Evolutionary conservation across 768 basidiomycete species (phyloP), one percentile per base, ranked within the genome.

Genomic region (Kwoniella shandongensis): DNA sequence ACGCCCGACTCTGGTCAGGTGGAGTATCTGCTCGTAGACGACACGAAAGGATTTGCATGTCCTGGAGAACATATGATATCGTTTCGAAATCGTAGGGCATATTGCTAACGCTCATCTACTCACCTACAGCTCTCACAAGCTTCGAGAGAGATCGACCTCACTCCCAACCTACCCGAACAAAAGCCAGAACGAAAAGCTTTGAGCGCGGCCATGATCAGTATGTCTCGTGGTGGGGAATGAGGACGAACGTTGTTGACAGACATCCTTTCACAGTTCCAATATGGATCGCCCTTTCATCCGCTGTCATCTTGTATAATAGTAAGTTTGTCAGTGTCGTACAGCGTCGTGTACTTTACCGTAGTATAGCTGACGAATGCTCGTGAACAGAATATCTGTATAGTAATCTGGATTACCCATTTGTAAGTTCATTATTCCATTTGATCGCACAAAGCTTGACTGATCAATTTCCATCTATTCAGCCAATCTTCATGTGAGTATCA

Each of bases 281-380:
- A 50, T 97, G 93, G 93, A 96, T 96, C 62, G 79, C 83, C 22
- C 85, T 94, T 63, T 88, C 86, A 59, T 89, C 89, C 3, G 70
- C 85, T 7, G 92, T 96, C 73, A 96, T 96, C 79, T 85, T 94
- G 59, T 93, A 94, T 83, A 94, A 94, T 82, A 93, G 91, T 77
- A 86, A 86, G 73, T 78, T 91, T 68, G 92, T 89, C 81, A 88
- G 88, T 78, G 3, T 20, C 2, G n/a, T 2, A 29, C 30, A 12
- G n/a, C n/a, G 3, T 3, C 30, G 2, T 15, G 2, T 48, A 56
- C 6, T 41, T 49, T 40, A 20, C 32, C 45, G 1, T 50, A n/a
- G 22, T 18, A 39, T 20, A 39, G 15, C n/a, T 27, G 18, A 8
- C 20, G 7, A 23, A 46, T 29, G 18, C 17, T 46, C 10, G 8